These are phyloP conservation scores for Pelomyxa schiedti DNA, from an alignment of 78 protist genomes.

Conservation along the genomic window DNA sequence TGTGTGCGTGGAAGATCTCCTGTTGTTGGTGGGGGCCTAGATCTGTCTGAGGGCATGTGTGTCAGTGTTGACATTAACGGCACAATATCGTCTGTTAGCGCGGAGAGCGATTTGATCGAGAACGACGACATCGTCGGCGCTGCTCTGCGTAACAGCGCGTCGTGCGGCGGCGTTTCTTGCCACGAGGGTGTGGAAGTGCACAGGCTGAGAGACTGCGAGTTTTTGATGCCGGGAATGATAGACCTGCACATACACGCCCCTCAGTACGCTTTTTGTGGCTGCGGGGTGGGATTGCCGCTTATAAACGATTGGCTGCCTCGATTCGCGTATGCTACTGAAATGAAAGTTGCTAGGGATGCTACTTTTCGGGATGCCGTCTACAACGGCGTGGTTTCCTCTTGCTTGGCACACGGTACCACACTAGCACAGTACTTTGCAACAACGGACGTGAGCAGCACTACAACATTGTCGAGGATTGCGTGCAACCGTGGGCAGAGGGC, in stretches of 20 bases:
- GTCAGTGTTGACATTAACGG: too few species aligned
- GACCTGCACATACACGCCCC: slow-evolving; percentile 88
- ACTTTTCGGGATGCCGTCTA: neutral
- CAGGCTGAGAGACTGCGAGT: too few species aligned
- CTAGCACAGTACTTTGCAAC: neutral
- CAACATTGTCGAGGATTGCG: slow-evolving; percentile 61
- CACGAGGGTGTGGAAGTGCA: too few species aligned
- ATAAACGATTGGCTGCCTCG: slow-evolving; percentile 81
- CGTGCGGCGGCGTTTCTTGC: too few species aligned
- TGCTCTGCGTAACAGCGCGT: too few species aligned
- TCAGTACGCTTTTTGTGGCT: slow-evolving; percentile 21
- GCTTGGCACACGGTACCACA: neutral
- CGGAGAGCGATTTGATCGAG: too few species aligned
- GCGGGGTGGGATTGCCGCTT: too few species aligned
- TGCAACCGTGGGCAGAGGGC: slow-evolving; percentile 22
- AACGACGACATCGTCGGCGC: too few species aligned
- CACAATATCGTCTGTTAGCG: too few species aligned
- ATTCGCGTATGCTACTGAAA: slow-evolving; percentile 74
- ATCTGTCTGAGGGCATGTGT: too few species aligned
- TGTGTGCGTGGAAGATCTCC: too few species aligned
- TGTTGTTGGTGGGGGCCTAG: too few species aligned
- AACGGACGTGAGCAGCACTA: slow-evolving; percentile 77
- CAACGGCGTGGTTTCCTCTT: neutral
- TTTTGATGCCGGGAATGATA: slow-evolving; percentile 81
- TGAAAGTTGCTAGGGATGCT: slow-evolving; percentile 23